Conservation (phyloP, 345 rosid genomes). For the Rhizophora apiculata region DNA sequence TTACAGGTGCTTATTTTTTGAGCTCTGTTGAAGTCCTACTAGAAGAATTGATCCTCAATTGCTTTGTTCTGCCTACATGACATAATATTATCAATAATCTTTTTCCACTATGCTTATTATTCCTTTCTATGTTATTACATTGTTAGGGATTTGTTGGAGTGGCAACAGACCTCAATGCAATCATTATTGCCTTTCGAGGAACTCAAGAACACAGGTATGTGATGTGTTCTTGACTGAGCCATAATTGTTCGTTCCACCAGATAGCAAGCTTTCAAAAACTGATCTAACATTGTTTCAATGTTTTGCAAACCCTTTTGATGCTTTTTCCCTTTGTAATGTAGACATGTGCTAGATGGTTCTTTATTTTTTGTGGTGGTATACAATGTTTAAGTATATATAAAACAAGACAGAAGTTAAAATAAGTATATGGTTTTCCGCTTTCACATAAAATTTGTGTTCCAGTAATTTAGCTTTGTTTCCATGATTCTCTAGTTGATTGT, state of each 20-base stretch:
- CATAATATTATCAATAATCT: neutral
- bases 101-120: too few relatives aligned
- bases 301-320: neutral
- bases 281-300: neutral
- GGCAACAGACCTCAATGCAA: constrained; percentile 53
- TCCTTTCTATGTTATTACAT: neutral
- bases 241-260: neutral
- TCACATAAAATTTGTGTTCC: neutral
- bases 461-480: neutral
- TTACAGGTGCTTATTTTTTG: constrained; percentile 51
- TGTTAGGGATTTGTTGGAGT: constrained; percentile 72
- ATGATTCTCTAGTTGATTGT: constrained; percentile 1
- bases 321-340: too few relatives aligned
- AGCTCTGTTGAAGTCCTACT: constrained; percentile 2
- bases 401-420: neutral
- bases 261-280: neutral
- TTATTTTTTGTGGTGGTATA: neutral
- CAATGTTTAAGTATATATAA: neutral
- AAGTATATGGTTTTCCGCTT: neutral
- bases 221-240: neutral
- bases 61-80: neutral
- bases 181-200: constrained; percentile 72
- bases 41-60: neutral
- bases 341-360: neutral
- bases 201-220: constrained; percentile 64